Evolutionary conservation across 352 stramenopile species (phyloP), one percentile per base, ranked within the genome.

Genomic region (Aphanomyces stellatus): DNA sequence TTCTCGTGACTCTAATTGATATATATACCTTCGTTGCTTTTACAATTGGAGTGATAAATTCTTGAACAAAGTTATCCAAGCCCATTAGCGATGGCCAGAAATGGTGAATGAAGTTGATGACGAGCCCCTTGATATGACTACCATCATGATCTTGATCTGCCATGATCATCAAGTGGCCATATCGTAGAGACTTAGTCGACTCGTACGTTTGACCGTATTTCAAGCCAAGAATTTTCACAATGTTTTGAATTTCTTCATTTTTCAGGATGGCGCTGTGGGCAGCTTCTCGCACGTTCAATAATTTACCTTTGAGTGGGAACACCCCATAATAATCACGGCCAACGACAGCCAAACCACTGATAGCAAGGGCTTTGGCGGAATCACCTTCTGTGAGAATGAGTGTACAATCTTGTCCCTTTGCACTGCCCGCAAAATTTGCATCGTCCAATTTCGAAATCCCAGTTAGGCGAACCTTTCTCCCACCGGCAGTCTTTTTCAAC

Each of bases 121-220:
- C 72, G 27, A 99, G 77, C 2, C 96, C 97, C 77, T 99, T 99
- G 83, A 99, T 99, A 77, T 99, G 97, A 37, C 87, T 98, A 10
- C 97, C 96, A 61, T 98, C 94, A 65, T 98, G 93, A 79, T 99
- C 98, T 82, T 99, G 98, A 85, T 99, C 98, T 6, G 97, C 98
- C 98, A 99, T 99, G 71, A 99, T 97, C 76, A 99, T 96, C 35
- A 99, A 79, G 65, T 97, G 96, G n/a, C 98, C 98, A 71, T 99
- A 99, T 24, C 98, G 91, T 42, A 99, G 80, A 64, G 97, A 97
- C 55, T 98, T 92, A 30, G 88, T 84, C 56, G 82, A 91, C 61
- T 90, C 81, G 80, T 99, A 99, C 11, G 78, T 80, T 25, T 90
- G 88, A 31, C 94, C 93, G 80, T 98, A 98, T 61, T 98, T 98